These are phyloP conservation scores for Cnidoscolus chayamansa DNA, from an alignment of 441 rosid genomes.

Conservation along the genomic window DNA sequence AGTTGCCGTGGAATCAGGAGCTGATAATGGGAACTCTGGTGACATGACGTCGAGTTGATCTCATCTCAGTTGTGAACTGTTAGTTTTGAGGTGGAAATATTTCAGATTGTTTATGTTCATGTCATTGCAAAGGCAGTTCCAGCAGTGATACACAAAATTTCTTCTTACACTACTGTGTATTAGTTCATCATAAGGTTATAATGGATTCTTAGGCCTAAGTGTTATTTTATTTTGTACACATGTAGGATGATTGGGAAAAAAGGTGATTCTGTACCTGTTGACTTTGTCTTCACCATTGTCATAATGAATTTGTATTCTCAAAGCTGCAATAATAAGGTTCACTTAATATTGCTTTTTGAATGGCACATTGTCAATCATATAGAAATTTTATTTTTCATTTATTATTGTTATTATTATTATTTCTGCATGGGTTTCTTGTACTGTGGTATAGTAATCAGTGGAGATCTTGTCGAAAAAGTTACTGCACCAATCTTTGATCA, in stretches of 20 bases:
- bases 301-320: neutral
- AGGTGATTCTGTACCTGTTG: neutral
- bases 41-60: slow-evolving; percentile 26
- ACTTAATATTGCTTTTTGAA: neutral
- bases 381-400: neutral
- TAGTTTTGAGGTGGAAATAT: neutral
- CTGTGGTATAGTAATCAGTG: neutral
- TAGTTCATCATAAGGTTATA: neutral
- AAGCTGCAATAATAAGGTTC: neutral
- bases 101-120: neutral
- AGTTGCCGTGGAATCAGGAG: slow-evolving; percentile 28
- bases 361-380: neutral
- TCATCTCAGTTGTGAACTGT: neutral
- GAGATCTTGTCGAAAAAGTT: neutral
- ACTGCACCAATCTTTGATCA: neutral
- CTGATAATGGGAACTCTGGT: slow-evolving; percentile 19
- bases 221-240: slow-evolving; percentile 4
- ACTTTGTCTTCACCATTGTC: neutral
- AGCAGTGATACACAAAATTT: neutral
- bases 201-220: neutral
- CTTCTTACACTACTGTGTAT: neutral
- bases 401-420: too few species aligned
- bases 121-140: neutral
- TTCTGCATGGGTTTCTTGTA: neutral
- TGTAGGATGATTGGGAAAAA: neutral